phyloP scores from a whole-genome alignment of 140 eudicot genomes.

The Bidens hawaiensis region DNA sequence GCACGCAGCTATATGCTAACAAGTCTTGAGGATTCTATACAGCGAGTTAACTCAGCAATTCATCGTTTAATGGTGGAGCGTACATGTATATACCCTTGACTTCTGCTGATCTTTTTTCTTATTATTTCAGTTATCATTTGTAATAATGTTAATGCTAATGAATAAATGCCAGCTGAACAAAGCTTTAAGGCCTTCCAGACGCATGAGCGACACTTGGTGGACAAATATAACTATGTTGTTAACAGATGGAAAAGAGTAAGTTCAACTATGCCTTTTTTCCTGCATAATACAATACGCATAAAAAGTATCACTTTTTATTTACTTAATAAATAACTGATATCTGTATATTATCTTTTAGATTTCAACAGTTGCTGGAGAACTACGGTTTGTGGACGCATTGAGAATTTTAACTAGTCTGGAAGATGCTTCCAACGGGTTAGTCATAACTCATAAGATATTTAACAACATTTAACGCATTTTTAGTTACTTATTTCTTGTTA shows the following conservation, averaged over 20 bases:
- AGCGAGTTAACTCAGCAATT: slow-evolving; percentile 78
- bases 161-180: slow-evolving; percentile 61
- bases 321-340: not conserved
- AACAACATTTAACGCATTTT: too few species aligned
- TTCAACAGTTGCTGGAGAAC: slow-evolving; percentile 76
- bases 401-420: slow-evolving; percentile 70
- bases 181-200: slow-evolving; percentile 71
- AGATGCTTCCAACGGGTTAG: slow-evolving; percentile 88
- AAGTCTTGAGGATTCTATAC: slow-evolving; percentile 89
- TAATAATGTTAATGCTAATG: slow-evolving; percentile 32
- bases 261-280: not conserved
- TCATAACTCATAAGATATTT: too few species aligned
- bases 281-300: not conserved
- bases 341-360: slow-evolving; percentile 39
- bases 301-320: not conserved
- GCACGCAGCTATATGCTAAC: slow-evolving; percentile 91
- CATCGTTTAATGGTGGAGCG: slow-evolving; percentile 65
- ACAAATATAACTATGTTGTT: slow-evolving; percentile 84
- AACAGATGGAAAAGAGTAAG: slow-evolving; percentile 95
- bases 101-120: slow-evolving; percentile 11
- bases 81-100: slow-evolving; percentile 89
- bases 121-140: slow-evolving; percentile 1
- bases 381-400: slow-evolving; percentile 78
- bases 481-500: not conserved
- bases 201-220: slow-evolving; percentile 74